Evolutionary conservation across 176 grass and related monocot species (phyloP).

Genomic region (Guadua angustifolia): DNA sequence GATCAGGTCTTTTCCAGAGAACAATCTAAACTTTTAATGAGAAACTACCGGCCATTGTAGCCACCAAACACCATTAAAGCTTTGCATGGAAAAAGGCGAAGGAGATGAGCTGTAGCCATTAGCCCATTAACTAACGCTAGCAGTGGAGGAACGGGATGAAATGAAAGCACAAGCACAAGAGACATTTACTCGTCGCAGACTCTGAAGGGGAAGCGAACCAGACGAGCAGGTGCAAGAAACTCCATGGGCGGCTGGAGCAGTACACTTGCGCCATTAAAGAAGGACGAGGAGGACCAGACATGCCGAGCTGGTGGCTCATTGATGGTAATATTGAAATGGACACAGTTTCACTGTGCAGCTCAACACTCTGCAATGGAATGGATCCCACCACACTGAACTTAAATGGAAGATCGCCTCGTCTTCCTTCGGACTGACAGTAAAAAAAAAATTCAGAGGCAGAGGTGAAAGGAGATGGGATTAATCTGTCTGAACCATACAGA

Average conservation of each 20-base stretch:
- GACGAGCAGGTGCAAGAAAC: background rate
- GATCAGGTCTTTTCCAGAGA: slow-evolving; percentile 33
- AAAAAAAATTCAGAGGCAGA: background rate
- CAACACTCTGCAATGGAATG: slow-evolving; percentile 28
- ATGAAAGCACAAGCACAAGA: slow-evolving; percentile 7
- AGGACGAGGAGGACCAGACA: slow-evolving; percentile 11
- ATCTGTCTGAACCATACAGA: background rate
- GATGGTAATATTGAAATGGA: slow-evolving; percentile 52
- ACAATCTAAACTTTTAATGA: slow-evolving; percentile 39
- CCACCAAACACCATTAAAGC: slow-evolving; percentile 47
- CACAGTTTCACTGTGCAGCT: slow-evolving; percentile 37
- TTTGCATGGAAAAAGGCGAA: slow-evolving; percentile 26
- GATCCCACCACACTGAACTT: slow-evolving; percentile 40
- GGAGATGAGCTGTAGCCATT: slow-evolving; percentile 50
- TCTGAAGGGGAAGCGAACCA: background rate
- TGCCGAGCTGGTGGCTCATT: slow-evolving; percentile 33
- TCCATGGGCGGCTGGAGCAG: background rate
- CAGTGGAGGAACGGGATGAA: slow-evolving; percentile 27
- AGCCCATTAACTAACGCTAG: slow-evolving; percentile 46
- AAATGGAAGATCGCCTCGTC: slow-evolving; percentile 41
- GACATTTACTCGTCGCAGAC: background rate
- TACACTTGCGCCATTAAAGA: slow-evolving; percentile 45
- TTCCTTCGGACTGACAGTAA: background rate
- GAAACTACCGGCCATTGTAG: slow-evolving; percentile 18
- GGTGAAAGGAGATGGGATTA: background rate